Base-by-base conservation (phyloP, 2,329 filamentous ascomycete genomes). In the Alternaria brassicae region DNA sequence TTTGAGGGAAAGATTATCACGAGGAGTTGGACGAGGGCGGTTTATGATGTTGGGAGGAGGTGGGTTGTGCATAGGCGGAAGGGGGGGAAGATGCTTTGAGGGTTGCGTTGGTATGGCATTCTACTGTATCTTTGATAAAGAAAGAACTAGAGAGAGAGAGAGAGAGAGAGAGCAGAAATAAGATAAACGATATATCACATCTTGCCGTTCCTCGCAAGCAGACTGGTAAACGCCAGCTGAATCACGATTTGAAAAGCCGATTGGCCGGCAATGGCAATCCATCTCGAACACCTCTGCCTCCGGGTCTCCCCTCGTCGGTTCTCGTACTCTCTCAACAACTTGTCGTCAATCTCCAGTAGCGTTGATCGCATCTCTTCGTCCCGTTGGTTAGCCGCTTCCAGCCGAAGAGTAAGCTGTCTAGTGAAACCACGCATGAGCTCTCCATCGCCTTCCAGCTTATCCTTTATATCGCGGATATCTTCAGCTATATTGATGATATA, bases 1-100 rank as follows among this genome's bases (percentile, higher is more conserved):
- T 77, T 87, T 61, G 84, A 88, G 70, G 83, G 83, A 1, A 83
- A 80, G 68, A 82, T 84, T 30, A 80, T 85, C 40, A 84, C 83
- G 61, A 76, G 73, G 49, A 81, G 82, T 8, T 76, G 73, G 69
- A 72, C 70, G 53, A 51, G 74, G n/a, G 60, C 70, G n/a, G 59
- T 65, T 30, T 70, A 68, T 42, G 73, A 77, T 55, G 44, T 66
- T 1, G 66, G 65, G 21, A 65, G 59, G 63, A 62, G 68, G 34
- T 74, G 72, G 74, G 55, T 69, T 60, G 30, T 52, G 54, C 63
- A 69, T 53, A 58, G 63, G 48, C 60, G 57, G 59, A 68, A 69
- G 56, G 62, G 65, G 55, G 54, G 63, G 6, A 72, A 74, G 62
- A 53, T 39, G 32, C 15, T 41, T 9, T 55, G 27, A 40, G 25